Conservation (phyloP, 208 protist genomes). For the Leishmania guyanensis region DNA sequence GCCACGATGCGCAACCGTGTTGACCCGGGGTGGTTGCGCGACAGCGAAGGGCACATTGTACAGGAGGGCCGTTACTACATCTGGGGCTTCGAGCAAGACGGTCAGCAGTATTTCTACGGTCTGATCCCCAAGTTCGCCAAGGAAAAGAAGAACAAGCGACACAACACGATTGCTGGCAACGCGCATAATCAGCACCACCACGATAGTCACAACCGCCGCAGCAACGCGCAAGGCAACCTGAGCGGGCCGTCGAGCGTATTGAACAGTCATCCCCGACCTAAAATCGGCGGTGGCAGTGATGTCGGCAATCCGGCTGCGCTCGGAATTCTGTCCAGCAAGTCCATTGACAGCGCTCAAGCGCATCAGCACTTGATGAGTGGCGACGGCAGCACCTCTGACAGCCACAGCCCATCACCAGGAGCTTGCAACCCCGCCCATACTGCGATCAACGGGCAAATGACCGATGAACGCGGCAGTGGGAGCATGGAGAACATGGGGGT, state of each 20-base stretch:
- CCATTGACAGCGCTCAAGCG: conserved; percentile 9
- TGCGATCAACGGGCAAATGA: background rate
- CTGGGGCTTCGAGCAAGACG: conserved; percentile 63
- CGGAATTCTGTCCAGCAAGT: conserved; percentile 15
- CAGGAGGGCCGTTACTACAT: conserved; percentile 71
- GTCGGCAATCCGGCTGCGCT: conserved; percentile 12
- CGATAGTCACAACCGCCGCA: conserved; percentile 4
- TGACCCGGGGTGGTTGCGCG: conserved; percentile 56
- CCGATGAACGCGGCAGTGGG: too few species aligned
- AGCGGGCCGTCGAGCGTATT: background rate
- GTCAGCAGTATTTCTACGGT: conserved; percentile 57
- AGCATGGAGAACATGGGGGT: background rate
- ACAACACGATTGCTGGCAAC: background rate
- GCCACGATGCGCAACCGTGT: conserved; percentile 37
- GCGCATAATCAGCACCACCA: conserved; percentile 16
- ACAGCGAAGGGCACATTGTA: conserved; percentile 40
- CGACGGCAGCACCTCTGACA: conserved; percentile 4
- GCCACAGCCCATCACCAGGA: background rate
- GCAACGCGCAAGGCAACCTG: background rate
- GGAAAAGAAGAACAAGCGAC: conserved; percentile 31
- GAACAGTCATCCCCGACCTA: conserved; percentile 12
- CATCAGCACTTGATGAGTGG: background rate
- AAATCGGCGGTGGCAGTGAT: conserved; percentile 5
- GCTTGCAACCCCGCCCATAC: background rate
- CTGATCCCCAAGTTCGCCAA: conserved; percentile 68